Conservation (phyloP, 2,329 filamentous ascomycete genomes). For the Aquanectria penicillioides region DNA sequence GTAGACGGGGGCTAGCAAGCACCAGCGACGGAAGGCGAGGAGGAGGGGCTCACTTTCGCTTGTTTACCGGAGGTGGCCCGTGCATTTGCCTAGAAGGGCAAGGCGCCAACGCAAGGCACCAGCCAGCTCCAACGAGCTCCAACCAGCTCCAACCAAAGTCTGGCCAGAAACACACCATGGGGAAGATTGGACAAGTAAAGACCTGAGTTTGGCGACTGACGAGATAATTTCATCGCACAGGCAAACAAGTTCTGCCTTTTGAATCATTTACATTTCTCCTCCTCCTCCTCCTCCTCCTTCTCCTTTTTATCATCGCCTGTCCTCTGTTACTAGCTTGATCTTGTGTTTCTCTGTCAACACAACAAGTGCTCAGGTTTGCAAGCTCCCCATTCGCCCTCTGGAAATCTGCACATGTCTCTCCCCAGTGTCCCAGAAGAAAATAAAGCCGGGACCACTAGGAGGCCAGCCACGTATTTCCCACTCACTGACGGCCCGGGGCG, state of each 20-base stretch:
- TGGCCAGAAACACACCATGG: slow-evolving; percentile 27
- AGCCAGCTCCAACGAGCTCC: slow-evolving; percentile 25
- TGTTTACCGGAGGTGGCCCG: slow-evolving; percentile 46
- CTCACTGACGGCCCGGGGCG: slow-evolving; percentile 29
- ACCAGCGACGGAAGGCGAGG: slow-evolving; percentile 15
- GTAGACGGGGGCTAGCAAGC: slow-evolving; percentile 8
- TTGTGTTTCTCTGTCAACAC: no score
- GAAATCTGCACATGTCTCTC: no score
- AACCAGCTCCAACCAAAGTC: slow-evolving; percentile 28
- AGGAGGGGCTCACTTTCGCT: slow-evolving; percentile 40
- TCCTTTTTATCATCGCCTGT: no score
- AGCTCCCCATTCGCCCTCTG: no score
- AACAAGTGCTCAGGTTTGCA: no score
- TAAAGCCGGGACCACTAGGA: slow-evolving; percentile 18
- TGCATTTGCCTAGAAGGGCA: slow-evolving; percentile 44
- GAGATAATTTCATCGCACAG: no score
- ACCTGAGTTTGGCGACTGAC: no score
- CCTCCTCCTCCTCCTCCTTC: no score
- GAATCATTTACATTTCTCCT: no score
- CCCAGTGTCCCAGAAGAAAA: background rate
- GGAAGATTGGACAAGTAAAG: slow-evolving; percentile 9
- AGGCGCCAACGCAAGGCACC: slow-evolving; percentile 38
- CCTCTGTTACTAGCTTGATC: no score
- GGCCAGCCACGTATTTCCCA: slow-evolving; percentile 36
- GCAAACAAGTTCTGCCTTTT: no score